Percentiles rank a stretch among this genome's conserved stretches.
Conservation (phyloP, 1,284 basidiomycete genomes). For the Acaromyces ingoldii region DNA sequence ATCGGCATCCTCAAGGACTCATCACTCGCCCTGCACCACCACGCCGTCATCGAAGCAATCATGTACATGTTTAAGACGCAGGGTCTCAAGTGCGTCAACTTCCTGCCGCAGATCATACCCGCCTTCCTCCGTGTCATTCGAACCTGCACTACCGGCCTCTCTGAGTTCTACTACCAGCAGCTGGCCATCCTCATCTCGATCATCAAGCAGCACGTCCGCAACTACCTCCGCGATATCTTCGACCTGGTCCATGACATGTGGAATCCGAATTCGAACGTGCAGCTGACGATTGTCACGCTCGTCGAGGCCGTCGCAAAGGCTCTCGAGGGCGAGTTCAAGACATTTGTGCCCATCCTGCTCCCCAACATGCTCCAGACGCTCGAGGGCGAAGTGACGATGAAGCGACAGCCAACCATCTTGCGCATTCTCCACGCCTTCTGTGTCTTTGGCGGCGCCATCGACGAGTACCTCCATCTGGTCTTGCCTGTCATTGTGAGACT, state of each 20-base stretch:
- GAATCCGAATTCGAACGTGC: constrained; percentile 64
- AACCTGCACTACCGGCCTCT: constrained; percentile 67
- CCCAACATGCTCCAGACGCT: constrained; percentile 84
- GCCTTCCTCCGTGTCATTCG: constrained; percentile 88
- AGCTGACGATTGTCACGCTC: constrained; percentile 86
- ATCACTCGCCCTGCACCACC: constrained; percentile 59
- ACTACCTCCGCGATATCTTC: constrained; percentile 54
- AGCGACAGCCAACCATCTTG: constrained; percentile 63
- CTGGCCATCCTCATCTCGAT: constrained; percentile 92
- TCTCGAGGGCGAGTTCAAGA: constrained; percentile 95
- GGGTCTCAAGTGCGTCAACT: constrained; percentile 90
- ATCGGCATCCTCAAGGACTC: constrained; percentile 74
- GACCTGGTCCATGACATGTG: constrained; percentile 49
- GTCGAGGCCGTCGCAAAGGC: constrained; percentile 93
- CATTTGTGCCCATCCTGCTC: constrained; percentile 86
- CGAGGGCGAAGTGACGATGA: constrained; percentile 43
- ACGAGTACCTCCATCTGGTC: constrained; percentile 95
- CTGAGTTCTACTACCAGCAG: constrained; percentile 94
- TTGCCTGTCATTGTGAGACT: constrained; percentile 90
- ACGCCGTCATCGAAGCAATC: constrained; percentile 87
- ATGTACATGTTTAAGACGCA: constrained; percentile 99
- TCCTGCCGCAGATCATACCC: constrained; percentile 92
- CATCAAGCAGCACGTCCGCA: constrained; percentile 95
- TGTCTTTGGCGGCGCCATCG: constrained; percentile 91
- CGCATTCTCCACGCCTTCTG: constrained; percentile 89